Evolutionary conservation across 768 basidiomycete genomes (phyloP), one percentile per base, ranked within the genome.

Genomic region (Clavaria fumosa): DNA sequence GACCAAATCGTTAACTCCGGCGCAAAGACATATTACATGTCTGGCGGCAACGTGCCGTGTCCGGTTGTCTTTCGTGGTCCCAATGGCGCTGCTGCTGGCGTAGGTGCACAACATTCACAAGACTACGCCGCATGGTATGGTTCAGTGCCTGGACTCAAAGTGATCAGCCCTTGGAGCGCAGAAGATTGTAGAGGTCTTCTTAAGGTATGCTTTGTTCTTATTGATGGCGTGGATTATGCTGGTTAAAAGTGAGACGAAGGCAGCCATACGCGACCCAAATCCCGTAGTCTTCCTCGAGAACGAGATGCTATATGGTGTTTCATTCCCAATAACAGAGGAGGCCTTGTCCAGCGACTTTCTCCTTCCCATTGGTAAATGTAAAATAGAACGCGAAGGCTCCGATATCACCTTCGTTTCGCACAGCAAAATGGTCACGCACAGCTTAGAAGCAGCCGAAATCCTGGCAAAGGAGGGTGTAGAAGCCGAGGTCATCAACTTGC

Each of bases 1-100:
- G 95, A 99, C 64, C 95, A 99, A 54, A 99, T 99, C 45, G 89
- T 99, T 61, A 99, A 99, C 72, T 97, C 95, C n/a, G 95, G 83
- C 39, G 95, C 88, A 43, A 99, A 97, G 69, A 99, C 95, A 3
- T 91, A 96, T 63, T 99, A 99, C 73, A 99, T 99, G 95, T 97
- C 95, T 26, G 95, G 95, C 41, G 95, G 95, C 46, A 96, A 90
- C 52, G 91, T 96, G 12, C 85, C 90, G 7, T 97, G 93, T 66
- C 90, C 95, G 17, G 85, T 99, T 45, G 93, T 96, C 38, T 99
- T 99, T 80, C 88, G 95, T 62, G 95, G 95, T 37, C 95, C 95
- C 44, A 99, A 99, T 58, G 95, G 95, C 56, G 95, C 95, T 35
- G 95, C 95, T 34, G 61, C 91, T 35, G 95, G 95, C 70, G 95